These are phyloP conservation scores for Solanum ossicruentum DNA, from an alignment of 257 asterid species.

Conservation along the genomic window DNA sequence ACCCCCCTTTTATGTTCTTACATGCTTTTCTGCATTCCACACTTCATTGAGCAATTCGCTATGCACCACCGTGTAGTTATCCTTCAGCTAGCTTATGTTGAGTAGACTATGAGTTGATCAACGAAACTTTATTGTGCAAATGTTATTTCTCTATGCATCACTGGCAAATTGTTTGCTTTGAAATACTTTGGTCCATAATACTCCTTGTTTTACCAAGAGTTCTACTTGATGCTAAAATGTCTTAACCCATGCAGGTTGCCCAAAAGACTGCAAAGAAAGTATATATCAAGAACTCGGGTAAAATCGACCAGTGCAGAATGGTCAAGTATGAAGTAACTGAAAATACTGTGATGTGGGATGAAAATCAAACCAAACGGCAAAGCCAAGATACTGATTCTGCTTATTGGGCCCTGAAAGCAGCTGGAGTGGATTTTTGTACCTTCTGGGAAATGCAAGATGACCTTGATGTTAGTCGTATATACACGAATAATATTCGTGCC, in stretches of 20 bases:
- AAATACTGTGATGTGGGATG: slow-evolving; percentile 74
- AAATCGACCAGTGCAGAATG: slow-evolving; percentile 63
- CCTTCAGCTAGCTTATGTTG: not conserved
- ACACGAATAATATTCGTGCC: slow-evolving; percentile 59
- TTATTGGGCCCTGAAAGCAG: slow-evolving; percentile 85
- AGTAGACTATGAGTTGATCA: not conserved
- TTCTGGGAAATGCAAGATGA: slow-evolving; percentile 69
- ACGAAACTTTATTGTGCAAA: not conserved
- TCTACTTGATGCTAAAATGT: not conserved
- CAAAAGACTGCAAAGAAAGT: slow-evolving; percentile 75
- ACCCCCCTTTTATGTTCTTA: not conserved
- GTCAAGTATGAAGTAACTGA: slow-evolving; percentile 63
- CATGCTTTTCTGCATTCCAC: not conserved
- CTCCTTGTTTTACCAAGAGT: not conserved
- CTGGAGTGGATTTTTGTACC: slow-evolving; percentile 60
- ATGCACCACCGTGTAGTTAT: not conserved
- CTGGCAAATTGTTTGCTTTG: not conserved
- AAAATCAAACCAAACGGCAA: slow-evolving; percentile 21
- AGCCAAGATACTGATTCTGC: not conserved
- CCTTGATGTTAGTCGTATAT: slow-evolving; percentile 58
- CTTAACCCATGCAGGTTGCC: slow-evolving; percentile 44
- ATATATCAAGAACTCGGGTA: slow-evolving; percentile 48
- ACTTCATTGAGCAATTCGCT: not conserved
- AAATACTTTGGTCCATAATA: not conserved
- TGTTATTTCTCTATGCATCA: not conserved